Conservation (phyloP, 2,329 filamentous ascomycete species). For the Ascochyta viciae-villosae region DNA sequence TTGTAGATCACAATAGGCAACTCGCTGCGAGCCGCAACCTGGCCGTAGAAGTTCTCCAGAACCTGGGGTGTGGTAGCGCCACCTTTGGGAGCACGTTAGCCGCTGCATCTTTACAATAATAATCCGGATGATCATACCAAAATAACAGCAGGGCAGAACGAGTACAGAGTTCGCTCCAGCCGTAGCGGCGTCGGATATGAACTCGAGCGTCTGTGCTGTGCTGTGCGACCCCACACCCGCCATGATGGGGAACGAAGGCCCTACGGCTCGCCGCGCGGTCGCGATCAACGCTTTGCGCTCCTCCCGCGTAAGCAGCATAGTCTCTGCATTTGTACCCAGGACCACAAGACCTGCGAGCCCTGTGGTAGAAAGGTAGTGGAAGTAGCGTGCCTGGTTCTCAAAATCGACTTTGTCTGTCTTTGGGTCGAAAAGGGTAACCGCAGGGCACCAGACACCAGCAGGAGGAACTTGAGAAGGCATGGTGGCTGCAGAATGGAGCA, state of each 20-base stretch:
- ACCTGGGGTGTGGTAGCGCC: conserved; percentile 47
- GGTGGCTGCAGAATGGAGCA: not conserved
- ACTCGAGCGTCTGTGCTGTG: conserved; percentile 51
- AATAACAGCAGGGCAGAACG: conserved; percentile 52
- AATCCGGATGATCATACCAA: conserved; percentile 37
- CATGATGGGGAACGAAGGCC: conserved; percentile 50
- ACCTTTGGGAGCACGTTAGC: not conserved
- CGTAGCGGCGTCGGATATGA: conserved; percentile 47
- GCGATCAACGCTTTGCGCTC: conserved; percentile 49
- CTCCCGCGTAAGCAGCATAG: conserved; percentile 51
- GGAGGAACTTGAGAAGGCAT: conserved; percentile 26
- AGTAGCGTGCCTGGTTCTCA: conserved; percentile 50
- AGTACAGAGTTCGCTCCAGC: conserved; percentile 52
- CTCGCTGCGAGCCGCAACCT: conserved; percentile 62
- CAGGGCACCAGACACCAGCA: conserved; percentile 40
- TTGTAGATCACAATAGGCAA: conserved; percentile 75
- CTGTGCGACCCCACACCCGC: conserved; percentile 51
- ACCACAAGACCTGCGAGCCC: conserved; percentile 53
- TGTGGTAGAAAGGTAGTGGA: conserved; percentile 50
- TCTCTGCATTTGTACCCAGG: conserved; percentile 52
- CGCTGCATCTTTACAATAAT: not conserved
- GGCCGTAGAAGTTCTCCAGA: conserved; percentile 51
- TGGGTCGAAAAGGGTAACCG: conserved; percentile 53
- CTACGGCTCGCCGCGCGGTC: conserved; percentile 48
- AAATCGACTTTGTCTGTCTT: conserved; percentile 48